These are phyloP conservation scores for Podila clonocystis DNA, from an alignment of 192 early-diverging fungal genomes.

Conservation along the genomic window DNA sequence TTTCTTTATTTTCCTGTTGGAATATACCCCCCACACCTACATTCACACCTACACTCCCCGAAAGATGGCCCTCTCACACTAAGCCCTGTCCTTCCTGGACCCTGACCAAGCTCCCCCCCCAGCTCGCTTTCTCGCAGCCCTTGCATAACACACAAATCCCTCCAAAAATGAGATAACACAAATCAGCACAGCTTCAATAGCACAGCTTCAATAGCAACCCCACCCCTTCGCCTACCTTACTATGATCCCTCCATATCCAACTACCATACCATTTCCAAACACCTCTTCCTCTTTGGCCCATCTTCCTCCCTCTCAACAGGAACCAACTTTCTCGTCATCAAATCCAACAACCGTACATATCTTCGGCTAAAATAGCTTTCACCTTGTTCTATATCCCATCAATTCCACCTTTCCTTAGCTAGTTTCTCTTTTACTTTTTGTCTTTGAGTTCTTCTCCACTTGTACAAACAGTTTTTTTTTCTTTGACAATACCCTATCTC, in stretches of 20 bases:
- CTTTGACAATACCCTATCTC: neutral
- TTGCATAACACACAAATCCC: neutral
- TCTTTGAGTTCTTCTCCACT: neutral
- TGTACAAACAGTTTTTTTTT: neutral
- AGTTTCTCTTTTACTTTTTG: neutral
- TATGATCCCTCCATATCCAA: conserved; percentile 21
- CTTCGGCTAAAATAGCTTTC: no score
- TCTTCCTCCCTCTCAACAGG: conserved; percentile 7
- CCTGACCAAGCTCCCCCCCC: neutral
- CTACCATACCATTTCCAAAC: no score
- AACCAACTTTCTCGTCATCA: no score
- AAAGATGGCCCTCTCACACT: conserved; percentile 33
- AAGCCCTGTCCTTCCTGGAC: conserved; percentile 11
- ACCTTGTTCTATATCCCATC: conserved; percentile 3
- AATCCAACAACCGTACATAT: no score
- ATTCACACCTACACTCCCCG: neutral
- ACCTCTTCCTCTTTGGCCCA: conserved; percentile 6
- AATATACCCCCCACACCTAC: neutral
- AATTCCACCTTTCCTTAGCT: neutral
- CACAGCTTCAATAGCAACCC: neutral
- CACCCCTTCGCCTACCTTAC: conserved; percentile 6
- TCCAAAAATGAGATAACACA: conserved; percentile 6
- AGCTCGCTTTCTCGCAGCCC: neutral
- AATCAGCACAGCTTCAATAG: neutral
- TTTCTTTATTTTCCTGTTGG: neutral